These are phyloP conservation scores for Zymoseptoria passerinii DNA, from an alignment of 2,329 filamentous ascomycete species.

Conservation along the genomic window DNA sequence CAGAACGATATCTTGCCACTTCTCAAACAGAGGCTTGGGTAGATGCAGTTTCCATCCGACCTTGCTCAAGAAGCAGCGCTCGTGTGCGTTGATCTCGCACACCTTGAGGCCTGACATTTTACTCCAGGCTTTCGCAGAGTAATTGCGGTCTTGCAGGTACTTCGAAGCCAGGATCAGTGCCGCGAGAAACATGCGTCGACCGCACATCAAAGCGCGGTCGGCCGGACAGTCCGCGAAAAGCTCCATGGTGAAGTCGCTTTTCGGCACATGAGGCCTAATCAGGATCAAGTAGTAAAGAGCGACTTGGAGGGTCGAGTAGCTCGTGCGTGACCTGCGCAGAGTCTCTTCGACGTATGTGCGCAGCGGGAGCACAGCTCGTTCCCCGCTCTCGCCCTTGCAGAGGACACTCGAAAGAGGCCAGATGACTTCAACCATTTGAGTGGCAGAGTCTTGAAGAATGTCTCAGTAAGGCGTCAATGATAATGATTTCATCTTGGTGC, in stretches of 20 bases:
- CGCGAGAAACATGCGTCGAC: constrained; percentile 92
- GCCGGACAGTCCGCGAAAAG: constrained; percentile 65
- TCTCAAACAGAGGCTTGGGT: constrained; percentile 76
- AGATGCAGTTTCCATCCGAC: constrained; percentile 96
- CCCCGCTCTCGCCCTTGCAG: constrained; percentile 61
- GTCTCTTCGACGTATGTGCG: constrained; percentile 98
- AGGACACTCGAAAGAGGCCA: constrained; percentile 85
- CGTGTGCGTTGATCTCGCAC: constrained; percentile 91
- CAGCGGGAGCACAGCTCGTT: constrained; percentile 74
- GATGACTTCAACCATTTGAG: constrained; percentile 93
- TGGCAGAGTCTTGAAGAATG: constrained; percentile 69
- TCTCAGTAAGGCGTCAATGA: constrained; percentile 24
- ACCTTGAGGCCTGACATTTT: constrained; percentile 97
- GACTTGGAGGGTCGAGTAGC: constrained; percentile 95
- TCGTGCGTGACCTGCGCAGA: constrained; percentile 84
- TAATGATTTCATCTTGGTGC: constrained; percentile 32
- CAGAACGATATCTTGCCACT: constrained; percentile 88
- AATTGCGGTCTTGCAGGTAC: constrained; percentile 96
- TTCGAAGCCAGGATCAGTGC: constrained; percentile 94
- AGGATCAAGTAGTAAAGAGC: constrained; percentile 93
- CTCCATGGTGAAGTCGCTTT: constrained; percentile 77
- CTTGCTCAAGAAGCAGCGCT: constrained; percentile 80
- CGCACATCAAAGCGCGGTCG: constrained; percentile 80
- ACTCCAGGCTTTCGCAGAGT: constrained; percentile 94
- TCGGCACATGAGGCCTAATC: constrained; percentile 82